Evolutionary conservation across 2,329 filamentous ascomycete genomes (phyloP).

Genomic region (Beauveria medogensis): DNA sequence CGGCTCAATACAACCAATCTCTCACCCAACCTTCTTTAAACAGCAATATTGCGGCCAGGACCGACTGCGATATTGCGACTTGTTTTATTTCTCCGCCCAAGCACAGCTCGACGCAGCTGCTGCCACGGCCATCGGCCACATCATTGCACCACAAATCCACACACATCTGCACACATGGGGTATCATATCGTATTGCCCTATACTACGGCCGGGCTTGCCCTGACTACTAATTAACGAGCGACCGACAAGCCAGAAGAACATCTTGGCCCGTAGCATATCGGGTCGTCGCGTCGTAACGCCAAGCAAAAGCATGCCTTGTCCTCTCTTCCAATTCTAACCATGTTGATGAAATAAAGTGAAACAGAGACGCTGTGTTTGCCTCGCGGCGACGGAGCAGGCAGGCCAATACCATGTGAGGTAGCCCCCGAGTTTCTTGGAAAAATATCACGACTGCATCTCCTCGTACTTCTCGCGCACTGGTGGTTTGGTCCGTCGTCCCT

Average conservation of each 20-base stretch:
- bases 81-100: no score
- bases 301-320: background rate
- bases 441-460: slow-evolving; percentile 12
- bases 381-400: slow-evolving; percentile 1
- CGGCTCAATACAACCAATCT: no score
- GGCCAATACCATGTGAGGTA: slow-evolving; percentile 1
- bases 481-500: slow-evolving; percentile 18
- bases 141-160: no score
- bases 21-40: no score
- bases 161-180: background rate
- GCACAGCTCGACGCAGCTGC: no score
- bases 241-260: slow-evolving; percentile 25
- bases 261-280: slow-evolving; percentile 23
- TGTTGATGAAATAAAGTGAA: background rate
- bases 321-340: background rate
- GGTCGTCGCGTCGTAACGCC: slow-evolving; percentile 15
- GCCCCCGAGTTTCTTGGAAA: slow-evolving; percentile 11
- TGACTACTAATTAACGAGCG: slow-evolving; percentile 22
- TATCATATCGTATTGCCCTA: slow-evolving; percentile 20
- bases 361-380: background rate
- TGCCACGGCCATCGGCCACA: no score
- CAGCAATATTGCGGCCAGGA: no score
- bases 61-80: no score
- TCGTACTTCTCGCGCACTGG: slow-evolving; percentile 17
- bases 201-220: slow-evolving; percentile 28